Evolutionary conservation across 192 early-diverging fungal genomes (phyloP), one percentile per base, ranked within the genome.

Genomic region (Umbelopsis ramanniana): DNA sequence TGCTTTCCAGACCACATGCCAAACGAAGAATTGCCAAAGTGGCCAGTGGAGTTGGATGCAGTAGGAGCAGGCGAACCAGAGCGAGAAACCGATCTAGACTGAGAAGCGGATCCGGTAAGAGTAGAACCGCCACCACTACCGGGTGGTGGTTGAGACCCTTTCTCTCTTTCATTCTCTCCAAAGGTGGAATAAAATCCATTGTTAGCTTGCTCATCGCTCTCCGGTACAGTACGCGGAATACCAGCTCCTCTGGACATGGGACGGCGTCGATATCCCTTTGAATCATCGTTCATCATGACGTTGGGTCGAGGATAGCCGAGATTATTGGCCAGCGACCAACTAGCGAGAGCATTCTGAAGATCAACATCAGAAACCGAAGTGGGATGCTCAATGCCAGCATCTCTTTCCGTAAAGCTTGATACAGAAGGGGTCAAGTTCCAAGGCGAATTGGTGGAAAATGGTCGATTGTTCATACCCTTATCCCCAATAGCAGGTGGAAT

Each of bases 351-450:
- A 46, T 55, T 55, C 35, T 54, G 29, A 38, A 72, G 53, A 45
- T 72, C 71, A 60, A 55, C 48, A 46, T 72, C 71, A 46, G 71
- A 72, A 35, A 55, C 71, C 35, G 71, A 63, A 12, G 60, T 52
- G 11, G 54, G 54, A 38, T 54, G 50, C 5, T 72, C 71, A 23
- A 72, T 63, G 40, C 38, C 37, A 24, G 52, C 35, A 46, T 46
- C 71, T 23, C 71, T 52, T 46, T 72, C 71, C 11, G 45, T 72
- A 38, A 72, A 72, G 52, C 53, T 72, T 17, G 71, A 46, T 2
- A 72, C 71, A n/a, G 71, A 57, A 23, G 71, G 71, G 6, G 71
- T 57, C 24, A 53, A 33, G 43, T 55, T 55, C 71, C 71, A 72
- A 6, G 71, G 71, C 8, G 63, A 54, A 60, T 52, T 70, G 19